Evolutionary conservation across 2,329 filamentous ascomycete species (phyloP).

Genomic region (Neofusicoccum umdonicola): DNA sequence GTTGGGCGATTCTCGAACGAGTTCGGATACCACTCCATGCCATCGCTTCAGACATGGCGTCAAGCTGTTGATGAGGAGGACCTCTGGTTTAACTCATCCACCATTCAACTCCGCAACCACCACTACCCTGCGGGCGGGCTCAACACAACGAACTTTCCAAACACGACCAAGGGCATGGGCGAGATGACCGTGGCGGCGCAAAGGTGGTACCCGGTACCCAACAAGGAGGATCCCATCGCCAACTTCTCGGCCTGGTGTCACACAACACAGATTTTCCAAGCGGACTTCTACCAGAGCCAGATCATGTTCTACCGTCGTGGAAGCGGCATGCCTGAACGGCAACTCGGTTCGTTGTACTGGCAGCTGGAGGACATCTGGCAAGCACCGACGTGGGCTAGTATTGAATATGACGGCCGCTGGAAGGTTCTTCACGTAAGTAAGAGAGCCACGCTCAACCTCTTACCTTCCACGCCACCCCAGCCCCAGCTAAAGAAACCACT

Average conservation of each 20-base stretch:
- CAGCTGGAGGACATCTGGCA: slow-evolving; percentile 66
- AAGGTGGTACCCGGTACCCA: slow-evolving; percentile 56
- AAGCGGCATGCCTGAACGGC: slow-evolving; percentile 55
- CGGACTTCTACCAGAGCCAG: slow-evolving; percentile 60
- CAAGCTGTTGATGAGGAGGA: slow-evolving; percentile 52
- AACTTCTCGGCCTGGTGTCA: slow-evolving; percentile 64
- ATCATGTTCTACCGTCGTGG: slow-evolving; percentile 63
- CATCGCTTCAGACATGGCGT: slow-evolving; percentile 57
- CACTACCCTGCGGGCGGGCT: slow-evolving; percentile 55
- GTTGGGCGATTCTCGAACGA: slow-evolving; percentile 62
- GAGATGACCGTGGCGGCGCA: slow-evolving; percentile 60
- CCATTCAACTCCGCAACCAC: slow-evolving; percentile 57
- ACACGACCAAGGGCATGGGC: slow-evolving; percentile 46
- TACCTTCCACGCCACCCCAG: background rate
- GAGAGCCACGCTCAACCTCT: background rate
- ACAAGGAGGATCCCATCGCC: slow-evolving; percentile 51
- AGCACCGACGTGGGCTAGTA: slow-evolving; percentile 62
- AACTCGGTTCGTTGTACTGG: slow-evolving; percentile 63
- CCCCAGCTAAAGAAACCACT: background rate
- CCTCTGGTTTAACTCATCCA: slow-evolving; percentile 57
- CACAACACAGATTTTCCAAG: slow-evolving; percentile 63
- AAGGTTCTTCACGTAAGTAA: slow-evolving; percentile 53
- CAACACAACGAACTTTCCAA: slow-evolving; percentile 46
- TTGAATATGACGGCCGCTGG: slow-evolving; percentile 63
- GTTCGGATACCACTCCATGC: slow-evolving; percentile 64